Conservation (phyloP, 805 yeast species). For the Hemisphaericaspora nanyangensis region DNA sequence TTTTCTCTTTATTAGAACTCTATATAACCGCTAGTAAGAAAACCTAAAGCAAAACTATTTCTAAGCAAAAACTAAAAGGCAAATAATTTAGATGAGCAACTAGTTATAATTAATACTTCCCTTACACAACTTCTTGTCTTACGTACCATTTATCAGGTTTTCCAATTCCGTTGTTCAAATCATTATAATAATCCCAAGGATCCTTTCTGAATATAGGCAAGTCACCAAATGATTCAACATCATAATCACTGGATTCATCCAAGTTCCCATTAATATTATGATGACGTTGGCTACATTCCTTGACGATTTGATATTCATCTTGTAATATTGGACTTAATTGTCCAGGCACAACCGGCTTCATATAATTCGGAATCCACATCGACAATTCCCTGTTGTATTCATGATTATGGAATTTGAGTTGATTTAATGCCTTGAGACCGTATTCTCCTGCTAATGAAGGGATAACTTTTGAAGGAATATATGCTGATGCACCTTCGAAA, state of each 20-base stretch:
- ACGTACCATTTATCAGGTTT: slow-evolving; percentile 19
- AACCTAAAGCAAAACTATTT: too few relatives aligned
- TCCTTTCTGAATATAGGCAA: slow-evolving; percentile 40
- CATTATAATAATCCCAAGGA: slow-evolving; percentile 29
- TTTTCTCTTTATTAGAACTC: too few relatives aligned
- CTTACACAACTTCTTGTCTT: slow-evolving; percentile 9
- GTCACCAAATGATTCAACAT: slow-evolving; percentile 21
- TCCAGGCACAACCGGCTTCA: slow-evolving; percentile 13
- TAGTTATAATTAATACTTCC: too few relatives aligned
- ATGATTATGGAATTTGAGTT: slow-evolving; percentile 23
- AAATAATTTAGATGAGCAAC: too few relatives aligned
- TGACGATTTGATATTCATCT: slow-evolving; percentile 34
- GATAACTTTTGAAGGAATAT: slow-evolving; percentile 31
- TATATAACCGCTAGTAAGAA: too few relatives aligned
- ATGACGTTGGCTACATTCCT: slow-evolving; percentile 23
- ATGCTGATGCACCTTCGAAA: slow-evolving; percentile 34
- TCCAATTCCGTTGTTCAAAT: slow-evolving; percentile 13
- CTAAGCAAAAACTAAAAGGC: too few relatives aligned
- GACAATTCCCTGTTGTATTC: slow-evolving; percentile 41
- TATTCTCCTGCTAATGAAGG: slow-evolving; percentile 29
- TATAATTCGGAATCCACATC: slow-evolving; percentile 44
- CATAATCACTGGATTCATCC: slow-evolving; percentile 22
- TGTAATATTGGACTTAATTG: slow-evolving; percentile 14
- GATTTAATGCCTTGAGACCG: slow-evolving; percentile 27
- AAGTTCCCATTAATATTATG: slow-evolving; percentile 16